Conservation (phyloP, 495 filamentous ascomycete species). For the Cercophora sp. region DNA sequence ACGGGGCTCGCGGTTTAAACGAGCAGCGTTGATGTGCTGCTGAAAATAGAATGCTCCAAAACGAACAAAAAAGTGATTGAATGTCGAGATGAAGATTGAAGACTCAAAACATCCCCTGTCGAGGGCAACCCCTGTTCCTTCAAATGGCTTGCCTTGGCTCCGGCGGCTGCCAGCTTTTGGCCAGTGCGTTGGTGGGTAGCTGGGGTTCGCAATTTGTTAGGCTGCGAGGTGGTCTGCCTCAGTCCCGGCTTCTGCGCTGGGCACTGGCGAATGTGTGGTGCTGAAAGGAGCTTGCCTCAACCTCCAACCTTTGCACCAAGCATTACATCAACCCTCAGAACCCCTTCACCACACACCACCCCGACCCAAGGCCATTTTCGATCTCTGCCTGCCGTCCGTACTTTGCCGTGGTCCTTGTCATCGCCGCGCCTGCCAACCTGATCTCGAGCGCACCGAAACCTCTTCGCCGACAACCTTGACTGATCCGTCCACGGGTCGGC, state of each 20-base stretch:
- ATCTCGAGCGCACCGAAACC: no score
- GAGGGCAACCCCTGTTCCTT: no score
- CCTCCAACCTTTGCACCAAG: conserved; percentile 4
- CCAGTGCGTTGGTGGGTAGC: conserved; percentile 4
- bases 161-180: conserved; percentile 1
- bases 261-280: neutral
- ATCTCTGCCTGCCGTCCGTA: conserved; percentile 1
- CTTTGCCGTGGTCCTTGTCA: conserved; percentile 9
- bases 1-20: no score
- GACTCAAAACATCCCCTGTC: no score
- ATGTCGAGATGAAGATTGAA: no score
- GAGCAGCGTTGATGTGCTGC: no score
- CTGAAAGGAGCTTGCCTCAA: conserved; percentile 15
- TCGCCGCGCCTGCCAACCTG: conserved; percentile 15
- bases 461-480: no score
- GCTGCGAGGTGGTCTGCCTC: no score
- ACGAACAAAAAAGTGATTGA: no score
- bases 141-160: neutral
- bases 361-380: conserved; percentile 6
- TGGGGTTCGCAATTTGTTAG: neutral
- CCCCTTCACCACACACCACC: neutral
- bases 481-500: neutral
- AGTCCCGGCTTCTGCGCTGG: conserved; percentile 1
- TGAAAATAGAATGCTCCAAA: no score
- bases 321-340: conserved; percentile 12